phyloP scores from a whole-genome alignment of 805 yeast species.

The Candida boidinii region DNA sequence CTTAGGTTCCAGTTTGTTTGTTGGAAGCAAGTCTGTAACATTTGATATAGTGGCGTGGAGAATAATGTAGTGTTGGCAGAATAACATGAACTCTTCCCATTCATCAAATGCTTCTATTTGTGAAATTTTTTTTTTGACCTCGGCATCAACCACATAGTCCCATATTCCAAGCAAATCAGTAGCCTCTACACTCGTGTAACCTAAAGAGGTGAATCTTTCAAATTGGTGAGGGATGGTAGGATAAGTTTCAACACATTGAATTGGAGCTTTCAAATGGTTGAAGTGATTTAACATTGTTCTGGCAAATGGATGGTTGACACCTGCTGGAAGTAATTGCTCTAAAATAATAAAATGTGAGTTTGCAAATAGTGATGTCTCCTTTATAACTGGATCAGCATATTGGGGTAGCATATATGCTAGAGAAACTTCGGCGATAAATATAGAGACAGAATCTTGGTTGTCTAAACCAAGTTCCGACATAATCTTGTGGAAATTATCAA shows the following conservation, averaged over 20 bases:
- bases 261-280: constrained; percentile 53
- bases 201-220: constrained; percentile 36
- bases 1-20: too few relatives aligned
- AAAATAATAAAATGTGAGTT: constrained; percentile 54
- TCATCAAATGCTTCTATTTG: constrained; percentile 69
- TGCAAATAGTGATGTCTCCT: constrained; percentile 33
- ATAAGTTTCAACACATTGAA: constrained; percentile 54
- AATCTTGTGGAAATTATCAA: constrained; percentile 26
- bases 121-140: constrained; percentile 32
- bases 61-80: constrained; percentile 67
- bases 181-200: constrained; percentile 41
- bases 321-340: constrained; percentile 67
- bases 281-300: constrained; percentile 71
- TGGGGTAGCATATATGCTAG: constrained; percentile 69
- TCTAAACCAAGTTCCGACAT: constrained; percentile 19
- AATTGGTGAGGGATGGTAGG: constrained; percentile 42
- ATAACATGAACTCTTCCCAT: constrained; percentile 71
- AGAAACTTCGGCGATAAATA: constrained; percentile 78
- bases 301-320: constrained; percentile 57
- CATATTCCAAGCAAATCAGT: constrained; percentile 52
- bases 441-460: constrained; percentile 27
- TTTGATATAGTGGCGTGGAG: constrained; percentile 49
- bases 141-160: constrained; percentile 33
- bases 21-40: constrained; percentile 4
- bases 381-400: constrained; percentile 54